Evolutionary conservation across 257 asterid species (phyloP), one percentile per base, ranked within the genome.

Genomic region (Fraxinus excelsior): DNA sequence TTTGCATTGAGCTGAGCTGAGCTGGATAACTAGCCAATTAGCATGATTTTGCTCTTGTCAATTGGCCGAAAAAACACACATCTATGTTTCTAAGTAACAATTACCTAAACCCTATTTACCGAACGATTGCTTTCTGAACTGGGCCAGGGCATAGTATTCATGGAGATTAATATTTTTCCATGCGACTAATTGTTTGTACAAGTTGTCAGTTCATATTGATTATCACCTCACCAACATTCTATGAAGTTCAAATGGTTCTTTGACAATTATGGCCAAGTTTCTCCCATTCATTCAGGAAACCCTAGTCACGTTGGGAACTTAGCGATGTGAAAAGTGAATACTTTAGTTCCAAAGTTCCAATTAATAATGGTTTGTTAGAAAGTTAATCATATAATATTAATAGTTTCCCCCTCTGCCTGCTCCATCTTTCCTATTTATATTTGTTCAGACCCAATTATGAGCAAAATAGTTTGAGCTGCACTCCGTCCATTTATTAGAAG

Each of bases 391-490:
- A 62, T 53, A 16, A 70, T 7, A 25, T n/a, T 38, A 44, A 25
- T 23, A n/a, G 34, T 10, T 32, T 29, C 6, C 42, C 37, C 23
- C 19, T 35, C 12, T 7, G 14, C 34, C n/a, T 32, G 14, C 23
- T 42, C 67, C 16, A 3, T 19, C 46, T 40, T 40, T 11, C 46
- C 46, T 40, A 40, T 40, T 40, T 40, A 40, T 40, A 40, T 40
- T 10, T 11, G 46, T 40, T 40, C 14, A 40, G 46, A 38, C 46
- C 28, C 29, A 8, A 23, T 91, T 88, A 93, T 93, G 97, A 90
- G 97, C 81, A 87, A 98, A 80, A 87, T 93, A 28, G 97, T 96
- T 51, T 90, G 99, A 96, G 86, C 84, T 96, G 87, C 97, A 96
- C 86, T 89, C 98, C 10, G 90, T 95, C 70, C 97, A 96, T 81